Conservation (phyloP, 2,329 filamentous ascomycete species). For the Curvularia hawaiiensis region DNA sequence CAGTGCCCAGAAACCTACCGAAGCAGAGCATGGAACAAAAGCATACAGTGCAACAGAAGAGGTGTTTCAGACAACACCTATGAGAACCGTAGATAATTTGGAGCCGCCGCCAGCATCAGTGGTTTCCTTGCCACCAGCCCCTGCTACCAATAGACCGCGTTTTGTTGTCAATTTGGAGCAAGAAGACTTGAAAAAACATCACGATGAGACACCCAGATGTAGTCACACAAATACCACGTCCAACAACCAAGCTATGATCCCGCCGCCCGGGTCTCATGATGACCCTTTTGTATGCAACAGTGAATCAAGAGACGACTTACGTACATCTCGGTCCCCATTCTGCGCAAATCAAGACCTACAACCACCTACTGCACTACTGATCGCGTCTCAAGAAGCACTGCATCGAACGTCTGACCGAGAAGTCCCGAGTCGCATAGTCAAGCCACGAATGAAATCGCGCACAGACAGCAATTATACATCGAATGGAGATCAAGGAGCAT, state of each 20-base stretch:
- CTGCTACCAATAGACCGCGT: background rate
- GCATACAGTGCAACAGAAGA: too few species aligned
- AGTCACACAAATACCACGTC: background rate
- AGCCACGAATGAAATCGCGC: conserved; percentile 16
- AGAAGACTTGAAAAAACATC: background rate
- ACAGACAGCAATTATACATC: background rate
- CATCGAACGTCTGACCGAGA: background rate
- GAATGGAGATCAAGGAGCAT: background rate
- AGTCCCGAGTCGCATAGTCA: conserved; percentile 13
- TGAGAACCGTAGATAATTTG: background rate
- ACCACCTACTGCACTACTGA: background rate
- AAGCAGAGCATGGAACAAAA: too few species aligned
- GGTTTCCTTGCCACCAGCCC: background rate
- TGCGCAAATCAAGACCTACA: background rate
- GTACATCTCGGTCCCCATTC: background rate
- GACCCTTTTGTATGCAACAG: background rate
- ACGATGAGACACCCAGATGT: background rate
- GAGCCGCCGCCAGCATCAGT: background rate
- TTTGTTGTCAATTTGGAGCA: background rate
- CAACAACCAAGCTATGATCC: background rate
- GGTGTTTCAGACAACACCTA: too few species aligned
- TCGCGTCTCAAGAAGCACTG: background rate
- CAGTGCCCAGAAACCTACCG: too few species aligned
- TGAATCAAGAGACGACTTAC: background rate
- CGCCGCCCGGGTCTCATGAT: background rate